A percentile compares a stretch with the other conserved stretches of the same genome.
phyloP scores from a whole-genome alignment of 2,329 filamentous ascomycete species.

The Colletotrichum melonis region DNA sequence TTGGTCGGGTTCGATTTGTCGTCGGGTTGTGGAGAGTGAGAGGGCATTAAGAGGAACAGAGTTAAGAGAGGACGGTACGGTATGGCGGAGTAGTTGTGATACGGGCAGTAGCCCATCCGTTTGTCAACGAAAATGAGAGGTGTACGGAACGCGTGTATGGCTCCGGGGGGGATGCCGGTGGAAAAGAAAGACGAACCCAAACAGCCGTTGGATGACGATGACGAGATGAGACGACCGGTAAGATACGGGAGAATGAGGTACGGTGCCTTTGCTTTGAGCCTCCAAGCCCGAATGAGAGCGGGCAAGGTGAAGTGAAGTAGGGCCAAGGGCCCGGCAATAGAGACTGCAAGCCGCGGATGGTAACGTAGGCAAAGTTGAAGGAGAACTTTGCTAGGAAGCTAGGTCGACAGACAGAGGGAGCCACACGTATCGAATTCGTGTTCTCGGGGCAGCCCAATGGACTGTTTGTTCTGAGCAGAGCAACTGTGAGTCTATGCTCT shows the following conservation, averaged over 20 bases:
- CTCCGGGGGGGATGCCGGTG: not conserved
- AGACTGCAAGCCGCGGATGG: not conserved
- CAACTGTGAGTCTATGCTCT: too few species aligned
- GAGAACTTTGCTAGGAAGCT: constrained; percentile 14
- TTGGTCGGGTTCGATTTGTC: constrained; percentile 16
- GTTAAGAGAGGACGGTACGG: not conserved
- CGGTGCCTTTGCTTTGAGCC: not conserved
- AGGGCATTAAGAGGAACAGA: not conserved
- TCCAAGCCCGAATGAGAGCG: constrained; percentile 5
- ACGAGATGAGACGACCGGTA: constrained; percentile 24
- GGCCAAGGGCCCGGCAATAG: not conserved
- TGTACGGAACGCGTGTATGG: not conserved
- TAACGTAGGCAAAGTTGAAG: not conserved
- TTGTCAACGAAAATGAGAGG: constrained; percentile 10
- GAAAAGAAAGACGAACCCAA: not conserved
- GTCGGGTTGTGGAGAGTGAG: constrained; percentile 21
- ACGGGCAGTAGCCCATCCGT: constrained; percentile 12
- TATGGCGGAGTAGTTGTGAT: constrained; percentile 8
- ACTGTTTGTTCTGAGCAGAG: not conserved
- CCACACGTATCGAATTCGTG: constrained; percentile 12
- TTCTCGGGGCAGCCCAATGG: constrained; percentile 1
- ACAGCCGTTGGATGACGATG: not conserved
- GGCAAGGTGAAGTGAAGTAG: not conserved
- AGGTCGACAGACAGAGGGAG: not conserved
- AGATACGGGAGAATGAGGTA: constrained; percentile 8